A percentile compares a stretch with the other conserved stretches of the same genome.
Evolutionary conservation across 495 filamentous ascomycete species (phyloP).

Genomic region (Usnea hakonensis): DNA sequence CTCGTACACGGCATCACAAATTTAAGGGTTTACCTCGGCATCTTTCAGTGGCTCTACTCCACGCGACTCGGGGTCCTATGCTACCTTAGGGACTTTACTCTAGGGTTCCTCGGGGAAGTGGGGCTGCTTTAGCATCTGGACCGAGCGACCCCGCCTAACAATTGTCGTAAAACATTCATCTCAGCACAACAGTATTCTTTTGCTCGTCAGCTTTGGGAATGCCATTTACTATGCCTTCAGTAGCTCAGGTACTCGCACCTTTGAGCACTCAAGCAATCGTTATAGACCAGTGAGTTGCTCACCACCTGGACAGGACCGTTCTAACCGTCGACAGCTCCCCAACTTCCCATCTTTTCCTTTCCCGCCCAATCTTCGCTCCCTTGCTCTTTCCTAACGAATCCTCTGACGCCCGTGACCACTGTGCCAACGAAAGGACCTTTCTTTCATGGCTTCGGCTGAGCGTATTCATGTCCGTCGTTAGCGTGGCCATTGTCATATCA

Average conservation of each 20-base stretch:
- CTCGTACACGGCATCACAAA: not conserved
- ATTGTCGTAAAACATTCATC: not conserved
- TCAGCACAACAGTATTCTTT: not conserved
- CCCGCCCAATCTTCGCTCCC: constrained; percentile 63
- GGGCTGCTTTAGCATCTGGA: not conserved
- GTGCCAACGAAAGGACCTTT: constrained; percentile 60
- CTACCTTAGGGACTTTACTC: too few relatives aligned
- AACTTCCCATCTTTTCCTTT: constrained; percentile 44
- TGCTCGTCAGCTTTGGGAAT: not conserved
- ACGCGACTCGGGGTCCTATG: too few relatives aligned
- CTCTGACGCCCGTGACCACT: constrained; percentile 72
- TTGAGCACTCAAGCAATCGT: constrained; percentile 8
- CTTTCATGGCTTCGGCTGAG: constrained; percentile 90
- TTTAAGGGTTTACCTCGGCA: not conserved
- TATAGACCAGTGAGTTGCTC: constrained; percentile 16
- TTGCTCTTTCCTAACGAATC: constrained; percentile 83
- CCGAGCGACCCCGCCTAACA: not conserved
- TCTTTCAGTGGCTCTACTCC: not conserved
- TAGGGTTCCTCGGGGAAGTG: too few relatives aligned
- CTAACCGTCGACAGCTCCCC: constrained; percentile 13
- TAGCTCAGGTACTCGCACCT: constrained; percentile 11
- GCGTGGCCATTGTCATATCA: constrained; percentile 81
- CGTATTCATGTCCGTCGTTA: constrained; percentile 84
- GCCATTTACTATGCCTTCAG: constrained; percentile 3
- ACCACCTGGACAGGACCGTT: not conserved